These are phyloP conservation scores for Rhizopus arrhizus DNA, from an alignment of 371 early-diverging fungal species.

Conservation along the genomic window DNA sequence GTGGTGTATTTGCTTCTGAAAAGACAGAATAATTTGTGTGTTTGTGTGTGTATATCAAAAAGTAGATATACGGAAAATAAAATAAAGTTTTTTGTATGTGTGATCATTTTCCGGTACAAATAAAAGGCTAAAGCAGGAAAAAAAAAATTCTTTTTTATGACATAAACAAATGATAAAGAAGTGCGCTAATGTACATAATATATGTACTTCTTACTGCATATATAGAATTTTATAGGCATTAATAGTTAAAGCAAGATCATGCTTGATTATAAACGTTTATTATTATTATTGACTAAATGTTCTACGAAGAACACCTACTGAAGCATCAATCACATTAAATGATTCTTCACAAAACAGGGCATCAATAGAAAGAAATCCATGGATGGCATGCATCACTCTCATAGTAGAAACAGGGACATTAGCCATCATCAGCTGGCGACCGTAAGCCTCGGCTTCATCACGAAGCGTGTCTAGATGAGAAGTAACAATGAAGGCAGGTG, in stretches of 20 bases:
- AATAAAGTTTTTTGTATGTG: too few species aligned
- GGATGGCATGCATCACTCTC: constrained; percentile 22
- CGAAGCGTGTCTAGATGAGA: constrained; percentile 23
- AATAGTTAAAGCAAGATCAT: too few species aligned
- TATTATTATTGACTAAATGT: constrained; percentile 2
- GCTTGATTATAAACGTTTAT: too few species aligned
- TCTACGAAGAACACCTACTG: constrained; percentile 8
- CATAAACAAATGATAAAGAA: too few species aligned
- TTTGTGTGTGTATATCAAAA: too few species aligned
- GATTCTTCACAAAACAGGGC: constrained; percentile 11
- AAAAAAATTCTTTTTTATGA: too few species aligned
- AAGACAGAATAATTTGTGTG: constrained; percentile 6
- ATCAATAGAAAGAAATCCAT: constrained; percentile 15
- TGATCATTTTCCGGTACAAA: too few species aligned
- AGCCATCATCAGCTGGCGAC: constrained; percentile 22
- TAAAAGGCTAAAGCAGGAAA: too few species aligned
- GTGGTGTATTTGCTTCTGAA: constrained; percentile 12
- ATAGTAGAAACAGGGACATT: constrained; percentile 13
- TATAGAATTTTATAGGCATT: too few species aligned
- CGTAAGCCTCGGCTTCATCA: constrained; percentile 24
- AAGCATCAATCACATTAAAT: constrained; percentile 11
- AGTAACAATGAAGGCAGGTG: constrained; percentile 22
- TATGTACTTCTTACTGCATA: too few species aligned
- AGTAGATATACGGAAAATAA: too few species aligned
- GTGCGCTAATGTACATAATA: too few species aligned